Evolutionary conservation across 352 stramenopile genomes (phyloP).

Genomic region (Phytophthora pseudosyringae): DNA sequence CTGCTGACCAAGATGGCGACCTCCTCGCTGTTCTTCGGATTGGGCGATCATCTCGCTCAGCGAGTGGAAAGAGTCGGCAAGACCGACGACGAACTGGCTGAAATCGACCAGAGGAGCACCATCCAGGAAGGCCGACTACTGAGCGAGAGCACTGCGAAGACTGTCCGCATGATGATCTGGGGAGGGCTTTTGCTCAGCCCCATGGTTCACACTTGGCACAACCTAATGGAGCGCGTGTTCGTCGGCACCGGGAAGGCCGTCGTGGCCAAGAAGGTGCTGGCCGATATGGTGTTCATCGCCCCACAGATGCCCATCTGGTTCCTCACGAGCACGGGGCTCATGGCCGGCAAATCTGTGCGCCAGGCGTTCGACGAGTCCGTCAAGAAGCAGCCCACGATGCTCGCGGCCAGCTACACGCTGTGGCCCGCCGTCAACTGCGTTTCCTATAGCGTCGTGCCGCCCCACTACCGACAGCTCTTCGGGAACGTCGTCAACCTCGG

Average conservation of each 20-base stretch:
- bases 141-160: slow-evolving; percentile 32
- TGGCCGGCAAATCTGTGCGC: slow-evolving; percentile 31
- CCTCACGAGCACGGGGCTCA: slow-evolving; percentile 37
- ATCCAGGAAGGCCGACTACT: slow-evolving; percentile 16
- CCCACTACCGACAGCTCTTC: slow-evolving; percentile 42
- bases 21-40: slow-evolving; percentile 57
- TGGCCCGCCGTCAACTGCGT: slow-evolving; percentile 43
- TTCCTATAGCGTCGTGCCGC: slow-evolving; percentile 39
- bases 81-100: slow-evolving; percentile 21
- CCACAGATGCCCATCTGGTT: slow-evolving; percentile 41
- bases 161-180: slow-evolving; percentile 81
- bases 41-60: slow-evolving; percentile 52
- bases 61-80: slow-evolving; percentile 32
- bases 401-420: slow-evolving; percentile 43
- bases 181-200: slow-evolving; percentile 86
- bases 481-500: slow-evolving; percentile 39
- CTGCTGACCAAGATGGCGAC: slow-evolving; percentile 70
- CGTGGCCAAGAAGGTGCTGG: slow-evolving; percentile 40
- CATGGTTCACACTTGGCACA: slow-evolving; percentile 91
- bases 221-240: slow-evolving; percentile 67
- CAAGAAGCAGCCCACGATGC: slow-evolving; percentile 32
- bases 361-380: slow-evolving; percentile 32
- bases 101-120: slow-evolving; percentile 8
- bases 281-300: slow-evolving; percentile 40
- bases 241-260: slow-evolving; percentile 27